Conservation (phyloP, 139 green algal species). For the Chlamydomonas sphaeroides region DNA sequence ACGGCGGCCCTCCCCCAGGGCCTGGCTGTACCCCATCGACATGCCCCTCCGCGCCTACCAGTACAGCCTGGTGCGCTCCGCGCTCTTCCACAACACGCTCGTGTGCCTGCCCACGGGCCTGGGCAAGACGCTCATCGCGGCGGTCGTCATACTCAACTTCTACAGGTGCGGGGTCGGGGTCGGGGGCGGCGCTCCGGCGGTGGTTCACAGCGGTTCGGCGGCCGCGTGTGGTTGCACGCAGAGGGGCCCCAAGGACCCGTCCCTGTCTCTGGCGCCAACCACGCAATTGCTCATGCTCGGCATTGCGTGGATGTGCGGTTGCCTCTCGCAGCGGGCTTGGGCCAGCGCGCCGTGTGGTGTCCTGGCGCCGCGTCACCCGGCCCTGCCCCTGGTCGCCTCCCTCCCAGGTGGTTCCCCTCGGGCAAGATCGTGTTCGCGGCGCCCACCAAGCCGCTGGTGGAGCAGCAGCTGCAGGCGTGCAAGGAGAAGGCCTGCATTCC, state of each 20-base stretch:
- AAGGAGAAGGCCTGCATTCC: slow-evolving; percentile 79
- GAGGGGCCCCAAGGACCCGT: too few species aligned
- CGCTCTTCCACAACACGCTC: slow-evolving; percentile 92
- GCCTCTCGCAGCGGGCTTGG: too few species aligned
- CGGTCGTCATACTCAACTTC: slow-evolving; percentile 94
- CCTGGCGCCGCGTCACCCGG: too few species aligned
- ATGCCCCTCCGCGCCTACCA: slow-evolving; percentile 79
- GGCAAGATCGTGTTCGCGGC: slow-evolving; percentile 95
- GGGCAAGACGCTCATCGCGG: slow-evolving; percentile 97
- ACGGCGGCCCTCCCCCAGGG: slow-evolving; percentile 11
- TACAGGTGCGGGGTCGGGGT: slow-evolving; percentile 59
- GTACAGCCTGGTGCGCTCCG: slow-evolving; percentile 68
- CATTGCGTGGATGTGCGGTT: too few species aligned
- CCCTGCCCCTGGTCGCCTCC: too few species aligned
- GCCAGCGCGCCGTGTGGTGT: too few species aligned
- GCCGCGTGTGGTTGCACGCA: too few species aligned
- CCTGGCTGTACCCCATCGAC: slow-evolving; percentile 83
- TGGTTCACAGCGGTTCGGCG: too few species aligned
- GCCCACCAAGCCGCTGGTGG: slow-evolving; percentile 91
- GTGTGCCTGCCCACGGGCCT: slow-evolving; percentile 95
- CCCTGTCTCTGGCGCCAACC: too few species aligned
- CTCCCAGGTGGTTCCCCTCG: slow-evolving; percentile 58
- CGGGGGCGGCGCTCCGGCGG: too few species aligned
- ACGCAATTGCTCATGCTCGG: too few species aligned
- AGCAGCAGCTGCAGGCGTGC: slow-evolving; percentile 92